Conservation (phyloP, 208 protist genomes). For the Trypanosoma congolense region DNA sequence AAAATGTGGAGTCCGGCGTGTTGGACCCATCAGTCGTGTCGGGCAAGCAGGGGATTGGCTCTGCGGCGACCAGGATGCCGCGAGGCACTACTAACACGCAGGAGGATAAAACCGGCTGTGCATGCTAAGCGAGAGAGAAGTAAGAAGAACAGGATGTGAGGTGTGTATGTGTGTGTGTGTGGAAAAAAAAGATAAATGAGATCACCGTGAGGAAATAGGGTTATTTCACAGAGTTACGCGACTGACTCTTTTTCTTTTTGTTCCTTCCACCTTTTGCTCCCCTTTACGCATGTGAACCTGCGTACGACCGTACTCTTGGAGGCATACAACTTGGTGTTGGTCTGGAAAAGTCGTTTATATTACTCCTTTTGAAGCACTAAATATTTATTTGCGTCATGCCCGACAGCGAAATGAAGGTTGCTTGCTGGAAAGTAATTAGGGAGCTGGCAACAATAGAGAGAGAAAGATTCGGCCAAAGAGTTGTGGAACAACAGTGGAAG, state of each 20-base stretch:
- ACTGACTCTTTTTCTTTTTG: background rate
- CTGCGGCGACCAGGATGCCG: background rate
- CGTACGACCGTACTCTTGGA: background rate
- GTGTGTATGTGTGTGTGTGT: constrained; percentile 5
- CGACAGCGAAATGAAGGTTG: no score
- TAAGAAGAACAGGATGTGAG: background rate
- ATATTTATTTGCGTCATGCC: no score
- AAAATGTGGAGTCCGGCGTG: constrained; percentile 92
- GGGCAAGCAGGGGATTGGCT: constrained; percentile 27
- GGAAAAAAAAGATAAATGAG: background rate
- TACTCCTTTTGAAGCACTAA: no score
- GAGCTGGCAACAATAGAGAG: constrained; percentile 1
- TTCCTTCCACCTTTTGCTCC: background rate
- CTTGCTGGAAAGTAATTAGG: no score
- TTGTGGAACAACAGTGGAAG: background rate
- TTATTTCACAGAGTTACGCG: constrained; percentile 1
- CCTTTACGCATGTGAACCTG: background rate
- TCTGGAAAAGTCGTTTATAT: no score
- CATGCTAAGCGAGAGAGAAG: constrained; percentile 5
- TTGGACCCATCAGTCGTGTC: constrained; percentile 85
- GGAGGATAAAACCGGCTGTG: constrained; percentile 2
- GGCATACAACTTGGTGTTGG: no score
- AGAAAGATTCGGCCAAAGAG: background rate
- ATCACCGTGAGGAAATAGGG: background rate
- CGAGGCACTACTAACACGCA: constrained; percentile 6